Evolutionary conservation across 1,139 yeast species (phyloP).

Genomic region (Oligophagozyma castellii): DNA sequence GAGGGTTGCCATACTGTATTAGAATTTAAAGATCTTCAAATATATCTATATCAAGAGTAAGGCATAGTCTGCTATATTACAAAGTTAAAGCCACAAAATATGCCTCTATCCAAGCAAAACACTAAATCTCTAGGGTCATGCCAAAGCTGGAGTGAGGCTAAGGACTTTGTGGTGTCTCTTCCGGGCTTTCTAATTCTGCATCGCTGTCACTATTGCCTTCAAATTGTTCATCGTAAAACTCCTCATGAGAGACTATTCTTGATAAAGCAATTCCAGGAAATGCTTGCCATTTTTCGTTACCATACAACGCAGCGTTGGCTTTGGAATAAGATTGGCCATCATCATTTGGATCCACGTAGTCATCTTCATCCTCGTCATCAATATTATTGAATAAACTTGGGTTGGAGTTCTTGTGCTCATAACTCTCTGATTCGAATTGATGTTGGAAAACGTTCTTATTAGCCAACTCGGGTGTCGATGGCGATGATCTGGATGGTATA

Average conservation of each 20-base stretch:
- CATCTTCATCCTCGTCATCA: conserved; percentile 11
- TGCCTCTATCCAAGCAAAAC: no score
- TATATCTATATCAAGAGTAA: no score
- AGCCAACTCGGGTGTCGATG: conserved; percentile 8
- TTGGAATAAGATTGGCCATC: conserved; percentile 66
- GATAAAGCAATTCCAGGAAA: conserved; percentile 5
- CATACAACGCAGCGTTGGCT: conserved; percentile 43
- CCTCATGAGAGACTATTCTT: conserved; percentile 11
- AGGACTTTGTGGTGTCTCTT: no score
- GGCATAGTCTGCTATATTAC: no score
- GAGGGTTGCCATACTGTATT: no score
- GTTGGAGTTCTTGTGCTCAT: not conserved
- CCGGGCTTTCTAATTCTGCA: conserved; percentile 12
- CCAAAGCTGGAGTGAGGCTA: no score
- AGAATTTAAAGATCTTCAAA: no score
- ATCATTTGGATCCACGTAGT: conserved; percentile 64
- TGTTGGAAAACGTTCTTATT: conserved; percentile 11
- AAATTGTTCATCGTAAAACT: conserved; percentile 11
- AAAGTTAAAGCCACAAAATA: no score
- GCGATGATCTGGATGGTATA: conserved; percentile 7
- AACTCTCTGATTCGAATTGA: conserved; percentile 10
- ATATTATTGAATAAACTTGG: not conserved
- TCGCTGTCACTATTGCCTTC: conserved; percentile 16
- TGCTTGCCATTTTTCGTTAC: conserved; percentile 14
- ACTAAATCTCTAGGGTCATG: no score